Percentiles rank a stretch among this genome's conserved stretches.
Conservation (phyloP, 2,329 filamentous ascomycete species). For the Colletotrichum sp. region DNA sequence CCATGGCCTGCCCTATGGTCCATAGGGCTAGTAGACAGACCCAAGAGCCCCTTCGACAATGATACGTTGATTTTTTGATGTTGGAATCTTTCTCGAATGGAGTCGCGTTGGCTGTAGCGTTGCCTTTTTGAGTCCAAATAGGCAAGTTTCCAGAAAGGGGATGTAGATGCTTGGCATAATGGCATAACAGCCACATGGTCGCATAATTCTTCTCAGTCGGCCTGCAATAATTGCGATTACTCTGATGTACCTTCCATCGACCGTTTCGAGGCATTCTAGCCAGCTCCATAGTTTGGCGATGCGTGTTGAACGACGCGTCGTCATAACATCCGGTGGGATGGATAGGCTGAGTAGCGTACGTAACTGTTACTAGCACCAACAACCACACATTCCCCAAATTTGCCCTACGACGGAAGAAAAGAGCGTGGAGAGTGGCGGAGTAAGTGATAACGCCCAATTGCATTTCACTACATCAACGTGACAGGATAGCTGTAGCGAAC, state of each 20-base stretch:
- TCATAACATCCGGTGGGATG: not conserved
- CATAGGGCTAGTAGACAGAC: not conserved
- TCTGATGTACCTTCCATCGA: fast-evolving
- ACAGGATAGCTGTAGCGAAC: not conserved
- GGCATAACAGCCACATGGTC: not conserved
- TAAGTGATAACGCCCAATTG: not conserved
- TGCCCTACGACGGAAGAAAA: not conserved
- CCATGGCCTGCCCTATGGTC: not conserved
- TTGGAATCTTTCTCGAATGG: not conserved
- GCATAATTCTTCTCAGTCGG: not conserved
- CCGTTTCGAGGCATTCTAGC: not conserved
- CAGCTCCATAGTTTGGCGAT: not conserved
- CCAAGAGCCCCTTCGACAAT: not conserved
- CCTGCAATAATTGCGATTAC: fast-evolving
- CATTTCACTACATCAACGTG: not conserved
- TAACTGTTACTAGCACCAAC: not conserved
- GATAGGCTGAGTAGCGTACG: not conserved
- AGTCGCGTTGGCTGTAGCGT: not conserved
- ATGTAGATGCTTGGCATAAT: not conserved
- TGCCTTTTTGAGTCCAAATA: not conserved
- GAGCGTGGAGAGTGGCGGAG: not conserved
- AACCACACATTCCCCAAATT: fast-evolving
- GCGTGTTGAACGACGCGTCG: not conserved
- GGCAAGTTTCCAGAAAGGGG: not conserved
- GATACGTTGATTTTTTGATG: not conserved